Evolutionary conservation across 2,329 filamentous ascomycete genomes (phyloP), one percentile per base, ranked within the genome.

Genomic region (Ilyonectria destructans): DNA sequence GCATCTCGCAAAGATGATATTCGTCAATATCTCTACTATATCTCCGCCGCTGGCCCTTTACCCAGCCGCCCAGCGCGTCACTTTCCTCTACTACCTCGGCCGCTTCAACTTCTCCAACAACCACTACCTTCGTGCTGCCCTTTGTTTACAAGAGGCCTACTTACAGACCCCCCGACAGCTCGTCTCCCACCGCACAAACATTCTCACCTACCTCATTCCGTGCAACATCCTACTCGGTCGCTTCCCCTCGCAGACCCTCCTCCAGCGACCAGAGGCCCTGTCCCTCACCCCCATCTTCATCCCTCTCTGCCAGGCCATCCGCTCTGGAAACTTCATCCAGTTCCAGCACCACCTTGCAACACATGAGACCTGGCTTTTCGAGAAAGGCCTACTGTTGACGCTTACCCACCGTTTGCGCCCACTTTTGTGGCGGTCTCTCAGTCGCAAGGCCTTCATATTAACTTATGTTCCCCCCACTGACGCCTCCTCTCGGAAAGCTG

Each of bases 71-170:
- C 93, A 98, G 78, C 90, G 95, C 56, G 94, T 97, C 58, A 97
- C 95, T 4, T 98, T 95, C 75, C 90, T 98, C 15, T 98, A 97
- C 83, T 97, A 97, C 78, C 91, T 98, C 6, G 96, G 96, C 19
- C 92, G 95, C 66, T 98, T 96, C 82, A 90, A 95, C 77, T 94
- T 97, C 79, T 90, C 93, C 70, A 95, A 94, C 79, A 92, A 91
- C 72, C 92, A 97, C 78, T 97, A 94, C 80, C 90, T 89, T 69
- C 91, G 93, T 29, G 94, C 95, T 0, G 89, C 92, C 59, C 85
- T 90, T 56, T 94, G 92, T 40, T 85, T 98, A 7, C 89, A 97
- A 76, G 87, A 91, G 29, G 94, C 96, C 3, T 98, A 97, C 80
- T 83, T 91, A 58, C 92, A 97, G 80, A 89, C 87, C 0, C 87